Conservation (phyloP, 768 basidiomycete genomes). For the Lactarius indigo region DNA sequence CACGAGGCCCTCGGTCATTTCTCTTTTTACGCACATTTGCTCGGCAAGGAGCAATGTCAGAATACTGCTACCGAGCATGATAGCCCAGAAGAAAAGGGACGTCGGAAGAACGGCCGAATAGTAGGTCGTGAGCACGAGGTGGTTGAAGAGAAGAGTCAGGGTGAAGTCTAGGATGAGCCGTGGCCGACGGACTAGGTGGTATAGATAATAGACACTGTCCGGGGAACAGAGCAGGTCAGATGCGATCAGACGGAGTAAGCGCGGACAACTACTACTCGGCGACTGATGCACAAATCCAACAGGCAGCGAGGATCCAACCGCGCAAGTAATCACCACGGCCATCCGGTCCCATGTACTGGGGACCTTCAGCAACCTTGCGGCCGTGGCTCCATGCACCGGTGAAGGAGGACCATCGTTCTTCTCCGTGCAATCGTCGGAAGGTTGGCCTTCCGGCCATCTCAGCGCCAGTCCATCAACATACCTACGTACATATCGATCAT, state of each 20-base stretch:
- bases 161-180: constrained; percentile 94
- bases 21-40: constrained; percentile 85
- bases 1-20: constrained; percentile 81
- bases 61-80: constrained; percentile 68
- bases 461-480: constrained; percentile 97
- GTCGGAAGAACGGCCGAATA: constrained; percentile 81
- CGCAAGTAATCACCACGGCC: constrained; percentile 72
- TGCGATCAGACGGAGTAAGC: constrained; percentile 11
- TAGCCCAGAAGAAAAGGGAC: constrained; percentile 89
- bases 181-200: constrained; percentile 82
- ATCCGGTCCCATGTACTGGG: constrained; percentile 54
- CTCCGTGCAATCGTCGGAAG: constrained; percentile 59
- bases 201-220: constrained; percentile 72
- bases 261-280: constrained; percentile 75
- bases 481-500: constrained; percentile 40
- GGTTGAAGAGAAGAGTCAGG: constrained; percentile 85
- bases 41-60: constrained; percentile 80
- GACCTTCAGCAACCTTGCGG: constrained; percentile 62
- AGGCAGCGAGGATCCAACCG: constrained; percentile 87
- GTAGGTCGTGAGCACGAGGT: constrained; percentile 91
- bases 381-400: constrained; percentile 81
- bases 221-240: constrained; percentile 12
- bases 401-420: constrained; percentile 61
- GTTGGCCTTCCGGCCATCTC: constrained; percentile 89
- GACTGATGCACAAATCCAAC: constrained; percentile 79